Evolutionary conservation across 116 monocot species (phyloP).

Genomic region (Thalassia testudinum): DNA sequence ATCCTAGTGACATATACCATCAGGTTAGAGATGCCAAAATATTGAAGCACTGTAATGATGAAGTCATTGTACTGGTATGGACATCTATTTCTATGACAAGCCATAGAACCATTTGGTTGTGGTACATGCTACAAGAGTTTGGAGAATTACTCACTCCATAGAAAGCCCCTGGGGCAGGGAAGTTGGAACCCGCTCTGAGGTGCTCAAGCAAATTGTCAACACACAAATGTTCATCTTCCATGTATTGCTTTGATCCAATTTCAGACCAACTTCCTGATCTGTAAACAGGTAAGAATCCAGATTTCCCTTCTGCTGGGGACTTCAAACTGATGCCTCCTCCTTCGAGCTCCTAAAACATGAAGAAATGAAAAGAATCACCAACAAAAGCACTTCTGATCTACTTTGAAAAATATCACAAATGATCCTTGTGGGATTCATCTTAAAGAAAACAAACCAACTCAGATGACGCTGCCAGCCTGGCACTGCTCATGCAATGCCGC

Average conservation of each 20-base stretch:
- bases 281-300: conserved; percentile 52
- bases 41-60: no score
- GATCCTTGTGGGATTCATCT: no score
- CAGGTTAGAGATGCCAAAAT: not conserved
- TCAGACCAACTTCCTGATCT: conserved; percentile 80
- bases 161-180: conserved; percentile 68
- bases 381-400: no score
- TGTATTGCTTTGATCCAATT: conserved; percentile 53
- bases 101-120: no score
- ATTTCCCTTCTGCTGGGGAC: conserved; percentile 15
- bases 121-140: no score
- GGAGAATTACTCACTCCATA: conserved; percentile 53
- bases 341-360: conserved; percentile 27
- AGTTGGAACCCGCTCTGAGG: conserved; percentile 22
- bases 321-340: conserved; percentile 18
- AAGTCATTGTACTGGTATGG: no score
- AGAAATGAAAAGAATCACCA: no score
- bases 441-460: conserved; percentile 10
- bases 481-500: conserved; percentile 28
- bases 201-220: conserved; percentile 66
- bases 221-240: conserved; percentile 94
- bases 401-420: no score
- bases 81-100: no score
- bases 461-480: conserved; percentile 14
- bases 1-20: not conserved